Conservation (phyloP, 2,329 filamentous ascomycete genomes). For the Monosporascus sp. region DNA sequence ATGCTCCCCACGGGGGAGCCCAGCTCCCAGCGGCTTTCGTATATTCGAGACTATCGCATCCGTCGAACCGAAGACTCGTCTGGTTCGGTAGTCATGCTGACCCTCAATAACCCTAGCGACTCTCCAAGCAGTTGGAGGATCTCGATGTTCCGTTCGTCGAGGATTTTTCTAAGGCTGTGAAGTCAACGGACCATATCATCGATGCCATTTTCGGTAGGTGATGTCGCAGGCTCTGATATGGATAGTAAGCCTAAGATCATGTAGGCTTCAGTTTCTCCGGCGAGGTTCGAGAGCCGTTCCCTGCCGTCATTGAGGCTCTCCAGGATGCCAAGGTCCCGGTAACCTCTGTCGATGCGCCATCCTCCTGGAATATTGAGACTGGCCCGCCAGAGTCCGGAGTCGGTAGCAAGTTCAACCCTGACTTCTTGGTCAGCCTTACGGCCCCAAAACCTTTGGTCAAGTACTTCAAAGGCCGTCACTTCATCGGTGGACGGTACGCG, state of each 20-base stretch:
- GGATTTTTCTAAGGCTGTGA: conserved; percentile 66
- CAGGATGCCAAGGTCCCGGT: conserved; percentile 70
- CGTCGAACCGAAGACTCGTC: not conserved
- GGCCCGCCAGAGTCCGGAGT: conserved; percentile 75
- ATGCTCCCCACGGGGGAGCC: no score
- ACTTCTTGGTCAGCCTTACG: conserved; percentile 78
- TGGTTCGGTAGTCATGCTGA: not conserved
- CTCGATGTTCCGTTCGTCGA: conserved; percentile 78
- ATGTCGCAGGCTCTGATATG: conserved; percentile 6
- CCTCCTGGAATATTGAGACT: conserved; percentile 86
- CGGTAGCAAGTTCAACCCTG: conserved; percentile 75
- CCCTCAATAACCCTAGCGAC: conserved; percentile 48
- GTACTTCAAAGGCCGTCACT: conserved; percentile 82
- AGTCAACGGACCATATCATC: conserved; percentile 71
- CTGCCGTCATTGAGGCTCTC: conserved; percentile 71
- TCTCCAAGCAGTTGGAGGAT: conserved; percentile 78
- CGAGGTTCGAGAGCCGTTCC: conserved; percentile 88
- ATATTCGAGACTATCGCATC: not conserved
- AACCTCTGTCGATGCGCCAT: conserved; percentile 86
- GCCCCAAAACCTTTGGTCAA: conserved; percentile 88
- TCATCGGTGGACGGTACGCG: conserved; percentile 74
- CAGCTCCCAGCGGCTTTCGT: not conserved
- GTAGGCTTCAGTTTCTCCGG: conserved; percentile 87
- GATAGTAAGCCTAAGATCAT: conserved; percentile 8
- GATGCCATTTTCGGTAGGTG: conserved; percentile 84